Percentiles rank a stretch among this genome's conserved stretches.
Conservation (phyloP, 805 yeast species). For the Komagataella populi region DNA sequence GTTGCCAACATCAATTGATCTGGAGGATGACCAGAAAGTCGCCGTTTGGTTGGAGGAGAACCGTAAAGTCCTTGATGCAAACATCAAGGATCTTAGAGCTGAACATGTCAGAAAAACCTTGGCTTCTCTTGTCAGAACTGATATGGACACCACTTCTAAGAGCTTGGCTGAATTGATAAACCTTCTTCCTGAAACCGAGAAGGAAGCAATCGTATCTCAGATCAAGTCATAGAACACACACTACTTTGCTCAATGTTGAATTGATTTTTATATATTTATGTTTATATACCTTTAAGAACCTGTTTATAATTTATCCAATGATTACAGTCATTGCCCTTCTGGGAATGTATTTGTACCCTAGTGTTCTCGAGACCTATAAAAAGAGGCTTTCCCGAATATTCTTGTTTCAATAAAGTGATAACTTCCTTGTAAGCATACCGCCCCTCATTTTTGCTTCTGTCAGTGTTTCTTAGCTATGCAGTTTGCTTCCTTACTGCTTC, state of each 20-base stretch:
- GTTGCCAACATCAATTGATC: slow-evolving; percentile 61
- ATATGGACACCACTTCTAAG: slow-evolving; percentile 35
- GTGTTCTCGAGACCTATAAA: neutral
- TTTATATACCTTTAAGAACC: neutral
- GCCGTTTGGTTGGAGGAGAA: slow-evolving; percentile 79
- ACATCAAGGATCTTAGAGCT: slow-evolving; percentile 47
- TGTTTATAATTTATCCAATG: neutral
- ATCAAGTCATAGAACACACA: neutral
- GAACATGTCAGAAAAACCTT: slow-evolving; percentile 56
- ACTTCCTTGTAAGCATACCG: neutral
- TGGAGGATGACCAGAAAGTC: slow-evolving; percentile 62
- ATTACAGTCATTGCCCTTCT: neutral
- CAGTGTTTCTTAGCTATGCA: slow-evolving; percentile 1
- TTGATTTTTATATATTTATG: slow-evolving; percentile 4
- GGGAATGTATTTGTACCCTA: neutral
- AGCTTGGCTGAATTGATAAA: slow-evolving; percentile 43
- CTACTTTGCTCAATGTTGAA: slow-evolving; percentile 12
- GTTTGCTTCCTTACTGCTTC: neutral
- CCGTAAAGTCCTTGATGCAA: slow-evolving; percentile 46
- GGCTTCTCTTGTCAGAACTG: slow-evolving; percentile 43
- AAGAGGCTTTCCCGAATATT: neutral
- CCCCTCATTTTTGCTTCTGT: neutral
- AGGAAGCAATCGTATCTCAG: slow-evolving; percentile 13
- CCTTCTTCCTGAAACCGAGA: slow-evolving; percentile 39
- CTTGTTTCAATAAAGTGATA: neutral